These are phyloP conservation scores for Xylaria telfairii DNA, from an alignment of 495 filamentous ascomycete genomes.

Conservation along the genomic window DNA sequence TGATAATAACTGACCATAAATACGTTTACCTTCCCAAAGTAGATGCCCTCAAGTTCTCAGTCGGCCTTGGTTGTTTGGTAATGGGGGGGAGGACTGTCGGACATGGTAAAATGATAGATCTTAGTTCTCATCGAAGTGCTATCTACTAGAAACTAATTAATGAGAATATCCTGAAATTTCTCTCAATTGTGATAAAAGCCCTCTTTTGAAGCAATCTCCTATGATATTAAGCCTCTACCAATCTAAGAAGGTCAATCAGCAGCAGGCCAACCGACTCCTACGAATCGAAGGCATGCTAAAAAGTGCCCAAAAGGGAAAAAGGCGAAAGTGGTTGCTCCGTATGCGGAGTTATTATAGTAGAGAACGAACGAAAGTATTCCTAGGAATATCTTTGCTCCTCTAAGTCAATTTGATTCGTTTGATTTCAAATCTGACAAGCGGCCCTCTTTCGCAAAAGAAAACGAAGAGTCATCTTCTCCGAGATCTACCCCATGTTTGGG, in stretches of 20 bases:
- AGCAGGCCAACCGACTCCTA: background rate
- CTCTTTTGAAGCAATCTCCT: background rate
- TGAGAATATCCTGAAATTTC: background rate
- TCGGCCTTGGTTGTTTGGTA: background rate
- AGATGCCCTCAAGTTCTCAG: background rate
- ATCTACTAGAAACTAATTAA: background rate
- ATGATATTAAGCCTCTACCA: background rate
- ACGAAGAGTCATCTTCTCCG: slow-evolving; percentile 4
- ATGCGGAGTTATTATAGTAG: background rate
- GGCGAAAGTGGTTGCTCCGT: background rate
- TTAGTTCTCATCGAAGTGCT: background rate
- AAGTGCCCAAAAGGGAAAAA: background rate
- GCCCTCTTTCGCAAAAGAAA: background rate
- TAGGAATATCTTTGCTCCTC: background rate
- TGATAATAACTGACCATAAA: background rate
- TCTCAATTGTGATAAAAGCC: background rate
- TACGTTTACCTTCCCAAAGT: background rate
- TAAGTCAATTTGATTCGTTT: background rate
- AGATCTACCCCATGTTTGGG: background rate
- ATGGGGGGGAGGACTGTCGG: background rate
- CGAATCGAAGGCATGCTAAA: background rate
- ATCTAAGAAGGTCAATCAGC: background rate
- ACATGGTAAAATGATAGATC: background rate
- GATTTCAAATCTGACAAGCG: background rate
- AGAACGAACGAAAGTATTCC: background rate